phyloP scores from a whole-genome alignment of 2,329 filamentous ascomycete genomes.

The Sclerotinia spermophila region DNA sequence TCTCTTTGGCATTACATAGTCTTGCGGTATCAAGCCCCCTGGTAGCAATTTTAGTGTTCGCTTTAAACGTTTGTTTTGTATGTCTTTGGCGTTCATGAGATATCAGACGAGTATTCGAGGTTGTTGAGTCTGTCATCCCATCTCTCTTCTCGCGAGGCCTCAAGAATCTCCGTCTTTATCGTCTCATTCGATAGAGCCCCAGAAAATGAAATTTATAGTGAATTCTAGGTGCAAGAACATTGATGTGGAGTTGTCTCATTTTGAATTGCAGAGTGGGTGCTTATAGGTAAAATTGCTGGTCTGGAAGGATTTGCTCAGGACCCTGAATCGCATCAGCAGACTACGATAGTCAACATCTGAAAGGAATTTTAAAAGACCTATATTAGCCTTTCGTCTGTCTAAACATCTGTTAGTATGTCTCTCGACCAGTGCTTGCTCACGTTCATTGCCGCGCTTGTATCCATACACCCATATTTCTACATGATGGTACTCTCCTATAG shows the following conservation, averaged over 20 bases:
- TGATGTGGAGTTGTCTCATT: not conserved
- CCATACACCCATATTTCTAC: not conserved
- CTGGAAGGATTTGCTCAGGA: not conserved
- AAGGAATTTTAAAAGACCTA: not conserved
- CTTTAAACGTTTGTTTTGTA: not conserved
- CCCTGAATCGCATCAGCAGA: not conserved
- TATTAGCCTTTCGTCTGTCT: not conserved
- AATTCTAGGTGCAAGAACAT: not conserved
- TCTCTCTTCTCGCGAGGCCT: not conserved
- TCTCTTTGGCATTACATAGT: not conserved
- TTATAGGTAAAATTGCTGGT: not conserved
- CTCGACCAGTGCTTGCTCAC: not conserved
- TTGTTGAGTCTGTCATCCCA: not conserved
- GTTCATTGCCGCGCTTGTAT: not conserved
- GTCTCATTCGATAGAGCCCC: not conserved
- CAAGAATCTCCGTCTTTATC: not conserved
- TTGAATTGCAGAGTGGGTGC: not conserved
- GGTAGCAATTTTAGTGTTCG: not conserved
- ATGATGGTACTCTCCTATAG: not conserved
- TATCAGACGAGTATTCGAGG: not conserved
- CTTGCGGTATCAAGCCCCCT: not conserved
- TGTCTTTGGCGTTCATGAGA: not conserved
- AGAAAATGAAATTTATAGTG: not conserved
- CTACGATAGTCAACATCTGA: not conserved
- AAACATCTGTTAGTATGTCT: not conserved